Conservation (phyloP, 192 early-diverging fungal species). For the Backusella liffmaniae region DNA sequence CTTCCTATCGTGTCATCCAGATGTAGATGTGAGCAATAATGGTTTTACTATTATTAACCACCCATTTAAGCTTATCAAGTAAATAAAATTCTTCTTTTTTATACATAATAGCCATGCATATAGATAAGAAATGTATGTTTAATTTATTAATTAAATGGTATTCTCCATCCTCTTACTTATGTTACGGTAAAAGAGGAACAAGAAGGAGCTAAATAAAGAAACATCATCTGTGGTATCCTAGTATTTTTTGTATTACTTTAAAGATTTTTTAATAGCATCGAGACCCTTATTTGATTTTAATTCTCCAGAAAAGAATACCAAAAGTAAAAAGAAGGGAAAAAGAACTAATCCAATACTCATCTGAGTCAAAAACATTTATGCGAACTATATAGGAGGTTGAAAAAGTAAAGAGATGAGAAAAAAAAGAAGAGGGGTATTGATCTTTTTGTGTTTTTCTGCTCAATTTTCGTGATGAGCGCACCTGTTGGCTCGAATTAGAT, state of each 20-base stretch:
- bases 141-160: not conserved
- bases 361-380: not conserved
- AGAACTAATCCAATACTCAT: not conserved
- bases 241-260: not conserved
- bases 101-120: too few species aligned
- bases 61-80: too few species aligned
- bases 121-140: too few species aligned
- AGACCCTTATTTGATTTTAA: not conserved
- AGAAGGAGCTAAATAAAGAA: not conserved
- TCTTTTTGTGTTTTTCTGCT: not conserved
- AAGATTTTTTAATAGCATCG: not conserved
- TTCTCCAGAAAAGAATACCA: not conserved
- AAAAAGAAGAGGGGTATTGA: not conserved
- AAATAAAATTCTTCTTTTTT: too few species aligned
- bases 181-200: not conserved
- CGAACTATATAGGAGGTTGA: not conserved
- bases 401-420: not conserved
- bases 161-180: not conserved
- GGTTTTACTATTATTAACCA: too few species aligned
- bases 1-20: not conserved
- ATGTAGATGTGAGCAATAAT: not conserved
- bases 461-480: not conserved
- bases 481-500: not conserved
- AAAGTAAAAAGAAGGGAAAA: not conserved
- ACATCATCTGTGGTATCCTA: not conserved